Base-by-base conservation (phyloP, 139 green algal genomes). In the Chlamydomonas sphaeroides region DNA sequence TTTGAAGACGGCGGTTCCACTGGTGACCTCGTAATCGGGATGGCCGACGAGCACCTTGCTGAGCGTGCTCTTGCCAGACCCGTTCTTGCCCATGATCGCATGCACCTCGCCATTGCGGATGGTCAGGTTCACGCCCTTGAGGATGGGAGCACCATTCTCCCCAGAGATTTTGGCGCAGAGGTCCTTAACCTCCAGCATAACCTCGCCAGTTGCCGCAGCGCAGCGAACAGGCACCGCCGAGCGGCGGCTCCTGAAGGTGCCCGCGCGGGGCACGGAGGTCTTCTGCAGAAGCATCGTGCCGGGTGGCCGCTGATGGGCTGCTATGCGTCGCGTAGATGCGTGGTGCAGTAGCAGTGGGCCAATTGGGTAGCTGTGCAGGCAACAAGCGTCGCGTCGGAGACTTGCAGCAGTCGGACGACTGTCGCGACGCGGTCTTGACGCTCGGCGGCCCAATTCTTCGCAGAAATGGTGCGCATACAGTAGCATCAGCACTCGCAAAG, bases 71-170 rank as follows among this genome's bases (percentile, higher is more conserved):
- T 99, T 99, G 65, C 97, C 97, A 21, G 88, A 96, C 10, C 97
- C 97, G 88, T 99, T 99, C 79, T 98, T 99, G 41, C 97, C 97
- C 97, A 99, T 99, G 88, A 99, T 98, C 30, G 97, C 97, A 84
- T 99, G 97, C 28, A 95, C 84, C 72, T 95, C 87, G 53, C 89
- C 88, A 75, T 95, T 90, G 11, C 90, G 80, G n/a, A 99, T 86
- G 36, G 85, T 94, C 25, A 99, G 79, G 82, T 97, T 94, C 1
- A 99, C 95, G 61, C 97, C 97, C 25, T 96, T 94, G 1, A 99
- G 91, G 67, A 99, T 98, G 62, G 96, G 80, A 86, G 96, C 88
- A 3, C 90, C 95, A 0, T 92, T 95, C 30, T 86, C 83, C n/a
- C n/a, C n/a, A 2, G 79, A 89, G 45, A 98, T 94, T 42, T 94